phyloP scores from a whole-genome alignment of 345 rosid species.

The Lepidium africanum region DNA sequence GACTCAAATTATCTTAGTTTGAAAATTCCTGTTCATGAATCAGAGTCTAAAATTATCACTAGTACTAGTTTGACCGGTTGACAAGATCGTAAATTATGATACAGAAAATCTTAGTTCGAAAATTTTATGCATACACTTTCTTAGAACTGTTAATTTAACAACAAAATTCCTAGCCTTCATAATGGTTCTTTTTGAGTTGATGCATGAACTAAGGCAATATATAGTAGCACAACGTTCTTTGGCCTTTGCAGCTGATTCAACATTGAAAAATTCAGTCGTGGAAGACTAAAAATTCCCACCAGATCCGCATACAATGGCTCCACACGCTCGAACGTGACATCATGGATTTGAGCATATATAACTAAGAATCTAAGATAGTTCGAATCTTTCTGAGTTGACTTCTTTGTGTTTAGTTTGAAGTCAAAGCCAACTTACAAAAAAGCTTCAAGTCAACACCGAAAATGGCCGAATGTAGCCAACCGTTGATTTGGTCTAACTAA shows the following conservation, averaged over 20 bases:
- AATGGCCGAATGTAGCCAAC: background rate
- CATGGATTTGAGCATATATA: background rate
- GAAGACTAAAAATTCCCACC: background rate
- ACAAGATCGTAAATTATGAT: background rate
- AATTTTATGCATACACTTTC: background rate
- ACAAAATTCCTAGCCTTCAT: background rate
- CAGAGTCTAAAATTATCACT: background rate
- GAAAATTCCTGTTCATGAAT: background rate
- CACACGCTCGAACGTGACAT: background rate
- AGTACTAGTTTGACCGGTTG: background rate
- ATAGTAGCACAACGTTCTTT: background rate
- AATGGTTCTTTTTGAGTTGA: background rate
- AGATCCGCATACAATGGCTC: background rate
- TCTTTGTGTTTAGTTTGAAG: background rate
- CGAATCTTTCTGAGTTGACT: background rate
- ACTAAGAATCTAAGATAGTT: background rate
- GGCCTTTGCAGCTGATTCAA: background rate
- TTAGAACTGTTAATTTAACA: background rate
- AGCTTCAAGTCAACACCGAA: constrained; percentile 3
- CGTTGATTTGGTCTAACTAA: constrained; percentile 16
- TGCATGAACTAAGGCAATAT: background rate
- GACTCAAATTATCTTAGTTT: background rate
- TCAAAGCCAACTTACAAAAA: constrained; percentile 2
- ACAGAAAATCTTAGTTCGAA: background rate
- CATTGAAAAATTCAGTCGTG: background rate